Conservation (phyloP, 1,139 yeast species). For the Arxiozyma heterogenica region DNA sequence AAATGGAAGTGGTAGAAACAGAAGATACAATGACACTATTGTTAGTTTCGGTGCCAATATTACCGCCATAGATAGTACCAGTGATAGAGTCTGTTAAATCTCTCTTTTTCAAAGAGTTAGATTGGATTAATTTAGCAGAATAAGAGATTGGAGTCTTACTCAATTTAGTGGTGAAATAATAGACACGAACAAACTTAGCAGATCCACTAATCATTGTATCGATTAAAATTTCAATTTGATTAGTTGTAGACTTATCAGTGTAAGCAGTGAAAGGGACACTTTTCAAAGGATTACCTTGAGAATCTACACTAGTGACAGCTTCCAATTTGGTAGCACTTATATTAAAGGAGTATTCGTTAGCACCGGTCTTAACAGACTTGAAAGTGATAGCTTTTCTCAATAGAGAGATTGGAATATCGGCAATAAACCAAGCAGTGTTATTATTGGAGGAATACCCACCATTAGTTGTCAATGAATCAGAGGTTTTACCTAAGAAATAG, state of each 20-base stretch:
- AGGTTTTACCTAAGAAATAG: slow-evolving; percentile 15
- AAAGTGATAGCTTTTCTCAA: slow-evolving; percentile 17
- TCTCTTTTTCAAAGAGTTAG: slow-evolving; percentile 9
- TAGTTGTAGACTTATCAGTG: slow-evolving; percentile 19
- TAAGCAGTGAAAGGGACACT: slow-evolving; percentile 19
- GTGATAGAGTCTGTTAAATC: slow-evolving; percentile 10
- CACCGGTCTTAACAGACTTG: slow-evolving; percentile 14
- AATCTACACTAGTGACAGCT: slow-evolving; percentile 19
- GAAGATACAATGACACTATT: slow-evolving; percentile 4
- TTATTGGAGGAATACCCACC: slow-evolving; percentile 20
- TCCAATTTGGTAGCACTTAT: slow-evolving; percentile 16
- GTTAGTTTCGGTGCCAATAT: slow-evolving; percentile 6
- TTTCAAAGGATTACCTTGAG: slow-evolving; percentile 19
- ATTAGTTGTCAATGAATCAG: slow-evolving; percentile 15
- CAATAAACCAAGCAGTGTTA: slow-evolving; percentile 25
- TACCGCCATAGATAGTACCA: slow-evolving; percentile 5
- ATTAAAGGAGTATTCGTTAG: slow-evolving; percentile 15
- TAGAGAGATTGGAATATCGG: slow-evolving; percentile 22
- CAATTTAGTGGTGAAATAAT: slow-evolving; percentile 16
- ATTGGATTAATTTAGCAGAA: slow-evolving; percentile 10
- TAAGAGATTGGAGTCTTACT: slow-evolving; percentile 10
- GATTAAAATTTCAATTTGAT: slow-evolving; percentile 15
- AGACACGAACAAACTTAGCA: slow-evolving; percentile 23
- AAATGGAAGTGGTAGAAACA: neutral
- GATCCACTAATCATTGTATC: slow-evolving; percentile 20